Evolutionary conservation across 768 basidiomycete species (phyloP).

Genomic region (Tylopilus plumbeoviolaceoides): DNA sequence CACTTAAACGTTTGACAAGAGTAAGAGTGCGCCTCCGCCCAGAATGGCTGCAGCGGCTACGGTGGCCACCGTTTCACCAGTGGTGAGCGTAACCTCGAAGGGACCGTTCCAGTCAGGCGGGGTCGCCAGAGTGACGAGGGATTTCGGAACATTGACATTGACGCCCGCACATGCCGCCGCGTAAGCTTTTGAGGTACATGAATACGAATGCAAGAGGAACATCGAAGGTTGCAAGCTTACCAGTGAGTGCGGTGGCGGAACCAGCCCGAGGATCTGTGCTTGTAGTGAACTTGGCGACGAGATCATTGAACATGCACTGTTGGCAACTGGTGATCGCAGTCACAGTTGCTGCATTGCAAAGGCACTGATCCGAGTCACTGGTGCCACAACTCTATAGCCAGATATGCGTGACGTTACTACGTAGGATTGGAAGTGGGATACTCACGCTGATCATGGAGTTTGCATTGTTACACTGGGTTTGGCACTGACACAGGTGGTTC

Average conservation of each 20-base stretch:
- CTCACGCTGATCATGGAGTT: constrained; percentile 25
- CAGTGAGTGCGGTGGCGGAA: constrained; percentile 52
- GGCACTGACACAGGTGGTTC: constrained; percentile 19
- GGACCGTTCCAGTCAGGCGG: constrained; percentile 63
- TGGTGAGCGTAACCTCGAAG: constrained; percentile 42
- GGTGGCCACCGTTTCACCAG: constrained; percentile 40
- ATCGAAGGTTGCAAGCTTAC: constrained; percentile 33
- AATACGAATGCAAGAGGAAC: constrained; percentile 4
- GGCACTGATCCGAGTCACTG: constrained; percentile 47
- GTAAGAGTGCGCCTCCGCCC: constrained; percentile 42
- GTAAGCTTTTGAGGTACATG: constrained; percentile 44
- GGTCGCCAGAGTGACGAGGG: constrained; percentile 39
- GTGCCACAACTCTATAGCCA: constrained; percentile 37
- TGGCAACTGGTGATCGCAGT: constrained; percentile 49
- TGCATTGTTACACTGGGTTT: constrained; percentile 24
- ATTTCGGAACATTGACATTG: constrained; percentile 38
- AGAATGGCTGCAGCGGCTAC: constrained; percentile 44
- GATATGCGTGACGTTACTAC: not conserved
- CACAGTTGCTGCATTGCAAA: constrained; percentile 47
- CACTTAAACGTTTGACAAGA: constrained; percentile 51
- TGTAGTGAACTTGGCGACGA: constrained; percentile 48
- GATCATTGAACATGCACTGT: constrained; percentile 59
- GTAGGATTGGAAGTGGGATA: not conserved
- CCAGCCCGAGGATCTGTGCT: constrained; percentile 54
- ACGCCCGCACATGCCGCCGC: constrained; percentile 40